Evolutionary conservation across 179 eudicot species (phyloP).

Genomic region (Vitellaria paradoxa): DNA sequence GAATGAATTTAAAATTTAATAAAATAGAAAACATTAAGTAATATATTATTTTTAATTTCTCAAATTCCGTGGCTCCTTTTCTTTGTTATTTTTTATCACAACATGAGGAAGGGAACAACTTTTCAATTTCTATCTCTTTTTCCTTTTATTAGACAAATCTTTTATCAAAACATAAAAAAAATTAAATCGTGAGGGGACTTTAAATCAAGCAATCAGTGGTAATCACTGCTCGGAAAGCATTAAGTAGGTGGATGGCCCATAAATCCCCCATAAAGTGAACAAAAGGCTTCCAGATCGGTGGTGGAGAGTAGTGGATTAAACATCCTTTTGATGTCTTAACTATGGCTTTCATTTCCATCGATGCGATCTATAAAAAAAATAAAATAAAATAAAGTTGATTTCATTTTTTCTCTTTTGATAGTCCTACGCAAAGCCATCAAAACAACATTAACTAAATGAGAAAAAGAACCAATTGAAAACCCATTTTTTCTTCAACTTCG

Average conservation of each 20-base stretch:
- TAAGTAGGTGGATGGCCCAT: not conserved
- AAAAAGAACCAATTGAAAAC: not conserved
- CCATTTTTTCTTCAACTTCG: not conserved
- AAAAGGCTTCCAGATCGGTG: not conserved
- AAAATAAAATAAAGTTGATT: not conserved
- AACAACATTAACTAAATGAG: not conserved
- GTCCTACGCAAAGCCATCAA: not conserved
- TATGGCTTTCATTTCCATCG: slow-evolving; percentile 18
- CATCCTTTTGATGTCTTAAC: slow-evolving; percentile 11
- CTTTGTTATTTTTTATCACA: too few species aligned
- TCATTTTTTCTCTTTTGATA: not conserved
- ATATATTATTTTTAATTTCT: too few species aligned
- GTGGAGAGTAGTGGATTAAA: slow-evolving; percentile 14
- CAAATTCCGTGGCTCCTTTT: too few species aligned
- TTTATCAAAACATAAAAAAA: too few species aligned
- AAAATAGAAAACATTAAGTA: too few species aligned
- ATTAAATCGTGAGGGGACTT: too few species aligned
- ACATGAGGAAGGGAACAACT: too few species aligned
- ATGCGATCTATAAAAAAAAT: not conserved
- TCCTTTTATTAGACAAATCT: too few species aligned
- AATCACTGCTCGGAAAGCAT: too few species aligned
- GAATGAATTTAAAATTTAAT: too few species aligned
- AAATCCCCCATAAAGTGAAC: not conserved
- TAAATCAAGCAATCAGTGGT: too few species aligned
- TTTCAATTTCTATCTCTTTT: too few species aligned